Evolutionary conservation across 352 stramenopile genomes (phyloP).

Genomic region (Aphanomyces stellatus): DNA sequence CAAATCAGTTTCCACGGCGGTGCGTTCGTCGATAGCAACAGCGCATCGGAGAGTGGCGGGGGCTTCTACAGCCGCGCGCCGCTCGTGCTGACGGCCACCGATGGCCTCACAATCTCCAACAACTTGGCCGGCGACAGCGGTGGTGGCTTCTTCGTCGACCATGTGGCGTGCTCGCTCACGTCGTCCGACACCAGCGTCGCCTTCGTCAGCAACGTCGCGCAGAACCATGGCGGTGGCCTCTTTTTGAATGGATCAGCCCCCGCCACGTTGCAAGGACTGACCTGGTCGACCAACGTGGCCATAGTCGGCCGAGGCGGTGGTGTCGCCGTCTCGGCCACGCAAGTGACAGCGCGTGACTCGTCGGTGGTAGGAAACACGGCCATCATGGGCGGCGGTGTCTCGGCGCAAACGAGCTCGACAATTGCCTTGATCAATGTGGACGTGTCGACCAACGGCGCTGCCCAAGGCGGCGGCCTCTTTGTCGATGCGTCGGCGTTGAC

Average conservation of each 20-base stretch:
- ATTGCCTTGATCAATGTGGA: neutral
- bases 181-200: no score
- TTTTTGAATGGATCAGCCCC: neutral
- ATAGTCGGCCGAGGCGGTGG: neutral
- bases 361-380: neutral
- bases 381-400: neutral
- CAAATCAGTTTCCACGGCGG: neutral
- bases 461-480: neutral
- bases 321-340: neutral
- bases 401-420: neutral
- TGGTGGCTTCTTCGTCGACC: neutral
- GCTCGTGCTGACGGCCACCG: neutral
- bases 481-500: neutral
- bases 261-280: neutral
- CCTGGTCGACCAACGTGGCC: neutral
- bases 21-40: neutral
- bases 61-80: neutral
- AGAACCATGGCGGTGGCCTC: neutral
- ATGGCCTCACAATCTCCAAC: neutral
- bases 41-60: neutral
- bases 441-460: neutral
- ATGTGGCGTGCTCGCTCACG: neutral
- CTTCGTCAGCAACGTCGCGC: neutral
- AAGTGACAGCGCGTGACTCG: neutral
- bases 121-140: neutral